A percentile compares a stretch with the other conserved stretches of the same genome.
Conservation (phyloP, 2,329 filamentous ascomycete species). For the Xylariales sp. region DNA sequence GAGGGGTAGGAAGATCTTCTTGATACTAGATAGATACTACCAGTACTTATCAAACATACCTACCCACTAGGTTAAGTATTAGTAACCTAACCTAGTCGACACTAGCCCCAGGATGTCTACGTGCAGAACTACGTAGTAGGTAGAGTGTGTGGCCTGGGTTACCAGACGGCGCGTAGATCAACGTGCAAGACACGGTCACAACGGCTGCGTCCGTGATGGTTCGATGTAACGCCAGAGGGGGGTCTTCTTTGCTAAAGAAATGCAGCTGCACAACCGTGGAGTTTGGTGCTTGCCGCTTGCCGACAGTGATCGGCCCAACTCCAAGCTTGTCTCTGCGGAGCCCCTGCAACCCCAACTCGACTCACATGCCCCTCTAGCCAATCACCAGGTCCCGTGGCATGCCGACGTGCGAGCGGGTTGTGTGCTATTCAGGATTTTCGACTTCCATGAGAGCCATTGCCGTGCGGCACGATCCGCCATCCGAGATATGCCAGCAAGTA, state of each 20-base stretch:
- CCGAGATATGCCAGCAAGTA: conserved; percentile 22
- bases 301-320: conserved; percentile 45
- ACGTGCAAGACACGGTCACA: conserved; percentile 33
- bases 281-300: conserved; percentile 44
- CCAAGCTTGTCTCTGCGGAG: conserved; percentile 31
- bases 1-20: conserved; percentile 20
- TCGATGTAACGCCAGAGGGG: conserved; percentile 46
- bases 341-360: conserved; percentile 39
- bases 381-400: conserved; percentile 43
- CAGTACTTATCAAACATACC: no score
- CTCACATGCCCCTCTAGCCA: conserved; percentile 44
- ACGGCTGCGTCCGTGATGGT: conserved; percentile 38
- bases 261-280: conserved; percentile 41
- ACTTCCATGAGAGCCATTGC: conserved; percentile 34
- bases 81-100: no score
- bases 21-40: background rate
- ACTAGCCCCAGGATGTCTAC: background rate
- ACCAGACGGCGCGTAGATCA: conserved; percentile 24
- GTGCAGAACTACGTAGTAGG: conserved; percentile 2
- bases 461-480: conserved; percentile 46
- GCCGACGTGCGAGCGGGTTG: conserved; percentile 19
- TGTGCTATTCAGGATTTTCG: conserved; percentile 20
- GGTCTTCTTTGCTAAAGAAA: conserved; percentile 31
- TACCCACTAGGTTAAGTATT: no score
- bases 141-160: conserved; percentile 18